These are phyloP conservation scores for Podospora bellae-mahoneyi DNA, from an alignment of 495 filamentous ascomycete genomes.

Conservation along the genomic window DNA sequence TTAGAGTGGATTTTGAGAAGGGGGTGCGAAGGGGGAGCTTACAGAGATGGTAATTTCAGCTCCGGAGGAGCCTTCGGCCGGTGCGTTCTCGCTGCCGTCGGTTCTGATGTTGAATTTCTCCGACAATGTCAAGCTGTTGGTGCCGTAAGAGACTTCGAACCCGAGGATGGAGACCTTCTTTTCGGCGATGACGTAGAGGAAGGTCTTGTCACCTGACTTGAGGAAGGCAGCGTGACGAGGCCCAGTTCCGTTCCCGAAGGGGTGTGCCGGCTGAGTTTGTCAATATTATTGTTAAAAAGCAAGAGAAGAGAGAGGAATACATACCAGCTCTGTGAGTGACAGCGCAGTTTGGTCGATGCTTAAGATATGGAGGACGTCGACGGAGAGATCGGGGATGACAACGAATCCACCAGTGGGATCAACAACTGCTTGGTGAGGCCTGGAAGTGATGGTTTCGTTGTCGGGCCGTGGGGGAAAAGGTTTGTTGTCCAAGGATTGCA, in stretches of 20 bases:
- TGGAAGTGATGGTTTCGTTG: slow-evolving; percentile 55
- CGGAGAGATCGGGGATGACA: slow-evolving; percentile 67
- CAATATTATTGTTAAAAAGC: not conserved
- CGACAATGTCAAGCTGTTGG: slow-evolving; percentile 43
- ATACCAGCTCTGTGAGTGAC: slow-evolving; percentile 28
- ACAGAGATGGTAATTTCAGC: slow-evolving; percentile 62
- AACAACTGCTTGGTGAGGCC: slow-evolving; percentile 66
- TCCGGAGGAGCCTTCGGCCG: slow-evolving; percentile 43
- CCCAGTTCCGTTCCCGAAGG: slow-evolving; percentile 50
- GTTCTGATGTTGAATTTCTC: slow-evolving; percentile 44
- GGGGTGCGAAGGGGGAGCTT: slow-evolving; percentile 25
- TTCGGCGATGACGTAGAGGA: slow-evolving; percentile 64
- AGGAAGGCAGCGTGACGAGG: slow-evolving; percentile 67
- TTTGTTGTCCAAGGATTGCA: slow-evolving; percentile 45
- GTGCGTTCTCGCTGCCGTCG: slow-evolving; percentile 39
- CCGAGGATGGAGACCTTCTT: slow-evolving; percentile 55
- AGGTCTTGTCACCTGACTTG: slow-evolving; percentile 42
- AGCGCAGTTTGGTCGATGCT: slow-evolving; percentile 45
- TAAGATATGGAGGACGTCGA: slow-evolving; percentile 67
- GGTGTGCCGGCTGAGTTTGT: not conserved
- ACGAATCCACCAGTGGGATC: slow-evolving; percentile 67
- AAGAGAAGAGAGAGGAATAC: slow-evolving; percentile 27
- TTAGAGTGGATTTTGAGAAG: not conserved
- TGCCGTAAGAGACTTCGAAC: slow-evolving; percentile 57
- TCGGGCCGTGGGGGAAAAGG: slow-evolving; percentile 49